Evolutionary conservation across 768 basidiomycete species (phyloP).

Genomic region (Termitomyces sp.): DNA sequence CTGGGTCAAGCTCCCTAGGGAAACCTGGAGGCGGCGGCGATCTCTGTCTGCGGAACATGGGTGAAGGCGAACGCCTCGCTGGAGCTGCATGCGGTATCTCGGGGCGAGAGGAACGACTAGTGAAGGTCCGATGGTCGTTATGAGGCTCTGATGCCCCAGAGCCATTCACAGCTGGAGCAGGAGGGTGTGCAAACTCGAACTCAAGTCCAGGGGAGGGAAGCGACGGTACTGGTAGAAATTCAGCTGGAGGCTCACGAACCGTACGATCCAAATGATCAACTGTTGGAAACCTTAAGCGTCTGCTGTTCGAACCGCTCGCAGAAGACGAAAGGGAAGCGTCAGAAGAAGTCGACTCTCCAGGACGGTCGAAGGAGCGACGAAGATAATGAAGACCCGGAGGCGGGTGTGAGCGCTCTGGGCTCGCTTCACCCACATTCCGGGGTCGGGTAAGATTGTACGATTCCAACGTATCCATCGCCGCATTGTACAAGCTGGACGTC

Average conservation of each 20-base stretch:
- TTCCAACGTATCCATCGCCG: neutral
- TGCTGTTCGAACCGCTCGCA: neutral
- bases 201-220: slow-evolving; percentile 23
- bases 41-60: neutral
- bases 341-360: neutral
- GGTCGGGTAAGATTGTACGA: neutral
- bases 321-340: neutral
- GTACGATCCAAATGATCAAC: neutral
- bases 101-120: neutral
- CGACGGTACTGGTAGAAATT: slow-evolving; percentile 13
- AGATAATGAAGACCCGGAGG: neutral
- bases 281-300: neutral
- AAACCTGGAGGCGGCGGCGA: slow-evolving; percentile 10
- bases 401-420: neutral
- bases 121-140: neutral
- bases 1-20: slow-evolving; percentile 24
- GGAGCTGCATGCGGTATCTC: neutral
- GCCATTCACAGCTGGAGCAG: neutral
- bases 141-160: neutral
- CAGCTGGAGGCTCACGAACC: neutral
- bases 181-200: slow-evolving; percentile 8
- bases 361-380: neutral
- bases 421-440: neutral
- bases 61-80: slow-evolving; percentile 7
- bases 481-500: neutral